Base-by-base conservation (phyloP, 768 basidiomycete species). In the Mycena leptocephala region DNA sequence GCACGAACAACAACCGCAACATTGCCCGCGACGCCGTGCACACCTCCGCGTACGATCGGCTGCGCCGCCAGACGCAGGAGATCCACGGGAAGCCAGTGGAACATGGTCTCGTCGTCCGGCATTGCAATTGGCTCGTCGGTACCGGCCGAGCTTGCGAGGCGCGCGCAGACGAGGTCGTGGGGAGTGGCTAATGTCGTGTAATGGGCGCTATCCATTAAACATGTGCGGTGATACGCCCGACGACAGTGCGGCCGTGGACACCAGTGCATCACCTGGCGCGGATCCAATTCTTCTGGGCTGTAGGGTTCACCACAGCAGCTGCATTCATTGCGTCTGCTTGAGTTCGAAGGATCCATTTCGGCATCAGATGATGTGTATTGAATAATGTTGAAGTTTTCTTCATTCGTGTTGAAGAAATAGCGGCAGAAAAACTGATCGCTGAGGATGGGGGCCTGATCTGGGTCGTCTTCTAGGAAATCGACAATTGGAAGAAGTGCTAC, bases 1-100 rank as follows among this genome's bases (percentile, higher is more conserved):
- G 92, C 91, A 0, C 82, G 78, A 10, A 86, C 81, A 3, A 93
- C 92, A 28, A 86, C 79, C 1, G 82, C 75, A 0, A 92, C 80
- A 74, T 93, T 93, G 1, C 92, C 92, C 1, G 87, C 85, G 0
- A 92, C 76, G 0, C 91, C 90, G 68, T 85, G 87, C 5, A 81
- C 79, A 0, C 76, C 83, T 0, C 92, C 92, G 26, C 89, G 86
- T 11, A 92, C 82, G 53, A 93, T 90, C 0, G 88, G 92, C 77
- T 92, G 92, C 35, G 86, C 80, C 0, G 92, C 92, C 2, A 88
- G 74, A 0, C 70, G 70, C 10, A 93, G 72, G 20, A 93, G 81
- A 1, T 81, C 79, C 0, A 70, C 28, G 0, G 91, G 91, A 1
- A 91, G 80, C 13, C n/a, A n/a, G n/a, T 14, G 64, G 10, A 32